Evolutionary conservation across 2,329 filamentous ascomycete species (phyloP).

Genomic region (Didymella sp.): DNA sequence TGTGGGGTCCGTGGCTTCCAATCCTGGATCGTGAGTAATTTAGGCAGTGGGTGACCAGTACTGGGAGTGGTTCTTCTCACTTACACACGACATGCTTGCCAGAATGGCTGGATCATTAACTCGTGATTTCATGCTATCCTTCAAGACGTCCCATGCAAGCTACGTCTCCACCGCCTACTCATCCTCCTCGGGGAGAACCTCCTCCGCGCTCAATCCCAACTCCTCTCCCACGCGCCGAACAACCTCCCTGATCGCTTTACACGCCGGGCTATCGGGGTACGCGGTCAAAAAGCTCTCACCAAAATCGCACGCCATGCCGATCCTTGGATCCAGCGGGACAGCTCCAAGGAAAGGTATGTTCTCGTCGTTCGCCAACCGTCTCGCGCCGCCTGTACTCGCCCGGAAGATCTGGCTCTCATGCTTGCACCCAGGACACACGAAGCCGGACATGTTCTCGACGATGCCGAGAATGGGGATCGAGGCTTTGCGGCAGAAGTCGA

Average conservation of each 20-base stretch:
- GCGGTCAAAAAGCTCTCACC: constrained; percentile 97
- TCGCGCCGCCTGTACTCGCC: constrained; percentile 87
- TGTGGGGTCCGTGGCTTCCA: no score
- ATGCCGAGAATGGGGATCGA: constrained; percentile 86
- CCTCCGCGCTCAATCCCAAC: constrained; percentile 40
- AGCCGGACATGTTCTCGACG: constrained; percentile 98
- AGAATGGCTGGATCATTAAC: neutral
- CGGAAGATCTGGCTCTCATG: constrained; percentile 84
- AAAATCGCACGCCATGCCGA: constrained; percentile 95
- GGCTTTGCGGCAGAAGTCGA: constrained; percentile 96
- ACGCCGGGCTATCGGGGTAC: constrained; percentile 92
- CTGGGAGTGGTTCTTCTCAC: no score
- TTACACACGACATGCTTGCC: no score
- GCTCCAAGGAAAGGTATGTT: constrained; percentile 86
- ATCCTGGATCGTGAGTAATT: no score
- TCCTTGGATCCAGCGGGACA: constrained; percentile 89
- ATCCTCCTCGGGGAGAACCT: constrained; percentile 37
- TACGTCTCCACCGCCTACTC: neutral
- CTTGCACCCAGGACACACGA: constrained; percentile 92
- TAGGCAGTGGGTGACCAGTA: no score
- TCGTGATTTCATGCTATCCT: neutral
- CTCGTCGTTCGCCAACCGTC: constrained; percentile 81
- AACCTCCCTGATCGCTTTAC: constrained; percentile 78
- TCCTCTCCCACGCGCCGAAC: constrained; percentile 72
- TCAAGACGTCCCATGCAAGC: neutral